A percentile compares a stretch with the other conserved stretches of the same genome.
Evolutionary conservation across 108 stramenopile species (phyloP).

Genomic region (Stephanodiscus triporus): DNA sequence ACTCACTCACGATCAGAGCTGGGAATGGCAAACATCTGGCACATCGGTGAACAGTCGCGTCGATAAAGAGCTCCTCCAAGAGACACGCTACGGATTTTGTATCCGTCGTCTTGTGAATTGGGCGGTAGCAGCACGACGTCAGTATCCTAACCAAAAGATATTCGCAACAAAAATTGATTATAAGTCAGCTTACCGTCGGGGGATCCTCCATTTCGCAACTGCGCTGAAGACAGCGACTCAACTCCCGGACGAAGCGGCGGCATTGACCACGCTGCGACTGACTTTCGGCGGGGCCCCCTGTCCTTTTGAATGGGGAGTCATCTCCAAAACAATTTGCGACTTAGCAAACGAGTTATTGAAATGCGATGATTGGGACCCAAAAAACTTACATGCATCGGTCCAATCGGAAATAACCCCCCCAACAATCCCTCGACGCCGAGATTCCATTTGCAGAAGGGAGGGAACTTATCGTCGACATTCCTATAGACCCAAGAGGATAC

Average conservation of each 20-base stretch:
- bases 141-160: not conserved
- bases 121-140: not conserved
- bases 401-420: not conserved
- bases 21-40: not conserved
- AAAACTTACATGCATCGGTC: not conserved
- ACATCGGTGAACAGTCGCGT: not conserved
- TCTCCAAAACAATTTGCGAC: slow-evolving; percentile 31
- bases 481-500: not conserved
- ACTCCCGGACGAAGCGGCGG: slow-evolving; percentile 10
- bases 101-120: not conserved
- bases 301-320: slow-evolving; percentile 23
- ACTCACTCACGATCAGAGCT: slow-evolving; percentile 15
- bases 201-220: slow-evolving; percentile 8
- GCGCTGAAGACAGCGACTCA: slow-evolving; percentile 25
- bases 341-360: slow-evolving; percentile 17
- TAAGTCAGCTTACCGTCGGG: slow-evolving; percentile 1
- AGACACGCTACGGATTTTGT: not conserved
- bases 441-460: no score
- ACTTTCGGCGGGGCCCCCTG: slow-evolving; percentile 30
- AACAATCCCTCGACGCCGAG: not conserved
- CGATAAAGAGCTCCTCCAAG: not conserved
- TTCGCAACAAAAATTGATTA: not conserved
- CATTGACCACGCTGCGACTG: slow-evolving; percentile 3
- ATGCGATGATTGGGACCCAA: slow-evolving; percentile 21
- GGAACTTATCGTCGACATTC: not conserved